Conservation (phyloP, 805 yeast species). For the Spathaspora gorwiae region DNA sequence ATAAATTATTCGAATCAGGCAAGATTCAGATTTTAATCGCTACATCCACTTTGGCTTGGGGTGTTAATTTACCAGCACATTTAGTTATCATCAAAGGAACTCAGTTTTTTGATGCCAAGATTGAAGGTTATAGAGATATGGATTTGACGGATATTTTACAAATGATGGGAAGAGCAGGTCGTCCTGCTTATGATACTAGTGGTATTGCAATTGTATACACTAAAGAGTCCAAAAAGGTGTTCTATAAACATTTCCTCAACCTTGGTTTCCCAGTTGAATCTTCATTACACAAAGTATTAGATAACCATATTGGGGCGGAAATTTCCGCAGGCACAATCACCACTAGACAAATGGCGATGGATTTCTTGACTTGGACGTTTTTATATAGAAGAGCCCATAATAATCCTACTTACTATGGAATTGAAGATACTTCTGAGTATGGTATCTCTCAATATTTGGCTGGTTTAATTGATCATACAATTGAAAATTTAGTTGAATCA, state of each 20-base stretch:
- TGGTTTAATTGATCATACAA: conserved; percentile 61
- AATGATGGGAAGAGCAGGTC: conserved; percentile 85
- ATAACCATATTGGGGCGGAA: conserved; percentile 78
- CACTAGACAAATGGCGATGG: conserved; percentile 65
- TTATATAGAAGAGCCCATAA: conserved; percentile 69
- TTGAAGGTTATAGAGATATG: conserved; percentile 73
- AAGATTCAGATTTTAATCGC: conserved; percentile 72
- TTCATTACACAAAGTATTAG: conserved; percentile 70
- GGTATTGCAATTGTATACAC: conserved; percentile 77
- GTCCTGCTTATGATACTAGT: conserved; percentile 75
- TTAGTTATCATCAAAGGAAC: conserved; percentile 77
- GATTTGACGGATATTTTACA: conserved; percentile 77
- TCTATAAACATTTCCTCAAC: conserved; percentile 73
- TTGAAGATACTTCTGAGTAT: conserved; percentile 52
- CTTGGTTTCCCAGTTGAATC: conserved; percentile 83
- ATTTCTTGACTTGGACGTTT: conserved; percentile 74
- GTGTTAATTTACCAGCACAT: conserved; percentile 79
- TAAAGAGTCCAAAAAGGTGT: conserved; percentile 67
- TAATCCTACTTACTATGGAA: conserved; percentile 73
- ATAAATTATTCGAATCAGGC: conserved; percentile 63
- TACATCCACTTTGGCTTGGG: conserved; percentile 85
- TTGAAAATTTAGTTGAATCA: conserved; percentile 65
- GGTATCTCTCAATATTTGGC: conserved; percentile 60
- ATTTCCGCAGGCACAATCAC: conserved; percentile 65
- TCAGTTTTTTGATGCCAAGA: conserved; percentile 56